A percentile compares a stretch with the other conserved stretches of the same genome.
Evolutionary conservation across 2,329 filamentous ascomycete species (phyloP).

Genomic region (Scleromitrula shiraiana): DNA sequence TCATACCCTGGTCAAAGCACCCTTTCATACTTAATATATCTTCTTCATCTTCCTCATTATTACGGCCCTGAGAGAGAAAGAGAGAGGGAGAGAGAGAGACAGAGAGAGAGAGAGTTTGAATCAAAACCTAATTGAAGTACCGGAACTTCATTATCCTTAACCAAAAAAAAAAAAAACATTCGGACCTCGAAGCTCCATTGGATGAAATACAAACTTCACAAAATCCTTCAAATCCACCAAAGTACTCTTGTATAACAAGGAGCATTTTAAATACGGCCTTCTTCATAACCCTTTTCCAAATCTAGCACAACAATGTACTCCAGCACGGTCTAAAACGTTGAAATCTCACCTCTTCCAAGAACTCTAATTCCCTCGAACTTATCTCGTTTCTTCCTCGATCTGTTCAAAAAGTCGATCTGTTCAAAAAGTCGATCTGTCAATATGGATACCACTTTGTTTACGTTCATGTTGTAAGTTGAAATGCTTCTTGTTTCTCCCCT

Average conservation of each 20-base stretch:
- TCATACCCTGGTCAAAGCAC: no score
- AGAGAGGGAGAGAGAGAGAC: no score
- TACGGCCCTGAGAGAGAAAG: not conserved
- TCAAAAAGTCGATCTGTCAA: conserved; percentile 12
- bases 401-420: conserved; percentile 13
- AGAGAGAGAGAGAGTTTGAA: no score
- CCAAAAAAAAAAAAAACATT: no score
- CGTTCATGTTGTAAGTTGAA: conserved; percentile 51
- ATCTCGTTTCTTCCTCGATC: conserved; percentile 12
- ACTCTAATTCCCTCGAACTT: not conserved
- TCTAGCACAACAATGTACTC: not conserved
- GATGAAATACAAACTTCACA: not conserved
- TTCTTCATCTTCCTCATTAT: no score
- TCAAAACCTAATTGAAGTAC: not conserved
- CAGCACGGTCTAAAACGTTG: not conserved
- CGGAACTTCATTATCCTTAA: not conserved
- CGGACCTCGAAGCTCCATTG: no score
- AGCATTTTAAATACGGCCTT: not conserved
- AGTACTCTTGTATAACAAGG: not conserved
- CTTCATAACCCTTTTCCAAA: not conserved
- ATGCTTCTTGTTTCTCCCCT: not conserved
- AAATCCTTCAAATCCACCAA: not conserved
- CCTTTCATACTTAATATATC: no score
- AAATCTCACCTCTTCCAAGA: not conserved
- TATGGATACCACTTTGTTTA: conserved; percentile 52